Base-by-base conservation (phyloP, 1,284 basidiomycete species). In the Pyrrhoderma lamaoense region DNA sequence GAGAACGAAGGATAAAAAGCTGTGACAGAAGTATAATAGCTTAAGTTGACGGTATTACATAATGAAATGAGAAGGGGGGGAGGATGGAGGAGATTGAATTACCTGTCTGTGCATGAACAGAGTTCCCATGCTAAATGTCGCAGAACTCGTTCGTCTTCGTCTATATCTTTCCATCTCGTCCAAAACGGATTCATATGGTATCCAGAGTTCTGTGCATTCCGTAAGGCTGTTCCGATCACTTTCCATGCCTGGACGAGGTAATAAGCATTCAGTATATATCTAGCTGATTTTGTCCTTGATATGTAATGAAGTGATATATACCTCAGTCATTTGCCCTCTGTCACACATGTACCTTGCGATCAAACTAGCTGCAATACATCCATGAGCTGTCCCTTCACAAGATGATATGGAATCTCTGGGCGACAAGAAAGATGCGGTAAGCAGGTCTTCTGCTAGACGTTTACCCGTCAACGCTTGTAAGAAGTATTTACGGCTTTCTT, bases 111-210 rank as follows among this genome's bases (percentile, higher is more conserved):
- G 7, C 21, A n/a, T 8, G 54, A 21, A 25, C 44, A 46, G 11
- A 52, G 23, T 34, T 42, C 40, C 49, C 49, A 55, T 3, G 50
- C 50, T 8, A 43, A 14, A 8, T 31, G 19, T 42, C 54, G 42
- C 3, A 73, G 55, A 69, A 72, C 55, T 74, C 76, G 45, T 35
- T 56, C 52, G 25, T 54, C 45, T 25, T 67, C 65, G 3, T 69
- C 71, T 70, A 75, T 75, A 53, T 67, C 65, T 53, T 73, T 71
- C 74, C 74, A 76, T 46, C 67, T 67, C 21, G 59, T 60, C 70
- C 73, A 73, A 13, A 65, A 67, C 1, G 75, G 73, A 59, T 78
- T 77, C 4, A 44, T 67, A 58, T 78, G 75, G 60, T 79, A 65
- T 1, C 76, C 75, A n/a, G 74, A 64, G 8, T 75, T 69, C 57